Percentiles rank a stretch among this genome's conserved stretches.
These are phyloP conservation scores for Allodekkera sacchari DNA, from an alignment of 805 yeast genomes.

Conservation along the genomic window DNA sequence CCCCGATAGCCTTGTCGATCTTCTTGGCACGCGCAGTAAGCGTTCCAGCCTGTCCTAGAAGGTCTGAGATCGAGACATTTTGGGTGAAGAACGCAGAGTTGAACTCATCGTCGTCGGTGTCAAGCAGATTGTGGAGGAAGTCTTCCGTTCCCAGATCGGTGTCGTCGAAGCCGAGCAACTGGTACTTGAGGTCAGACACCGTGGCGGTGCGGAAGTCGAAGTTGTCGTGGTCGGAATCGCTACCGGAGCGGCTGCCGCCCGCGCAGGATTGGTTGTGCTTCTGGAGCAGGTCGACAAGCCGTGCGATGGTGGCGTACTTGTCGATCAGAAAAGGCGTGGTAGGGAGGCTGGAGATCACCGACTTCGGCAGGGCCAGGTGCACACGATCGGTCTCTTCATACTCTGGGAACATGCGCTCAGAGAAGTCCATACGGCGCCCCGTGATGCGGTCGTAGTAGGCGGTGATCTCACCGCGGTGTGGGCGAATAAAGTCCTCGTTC, in stretches of 20 bases:
- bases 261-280: no score
- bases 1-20: slow-evolving; percentile 11
- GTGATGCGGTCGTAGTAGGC: slow-evolving; percentile 69
- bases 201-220: no score
- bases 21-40: slow-evolving; percentile 14
- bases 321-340: slow-evolving; percentile 64
- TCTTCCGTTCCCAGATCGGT: slow-evolving; percentile 55
- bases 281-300: slow-evolving; percentile 38
- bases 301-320: slow-evolving; percentile 51
- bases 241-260: no score
- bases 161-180: slow-evolving; percentile 38
- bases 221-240: no score
- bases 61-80: slow-evolving; percentile 14
- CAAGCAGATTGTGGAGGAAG: slow-evolving; percentile 38
- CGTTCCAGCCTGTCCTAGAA: slow-evolving; percentile 19
- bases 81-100: slow-evolving; percentile 15
- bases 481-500: slow-evolving; percentile 55
- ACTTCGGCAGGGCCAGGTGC: slow-evolving; percentile 46
- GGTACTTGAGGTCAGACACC: slow-evolving; percentile 21
- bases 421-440: slow-evolving; percentile 55
- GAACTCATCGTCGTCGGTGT: slow-evolving; percentile 20
- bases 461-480: slow-evolving; percentile 48
- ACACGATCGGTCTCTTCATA: slow-evolving; percentile 51
- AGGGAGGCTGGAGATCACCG: slow-evolving; percentile 50
- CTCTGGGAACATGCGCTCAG: slow-evolving; percentile 46